phyloP scores from a whole-genome alignment of 805 yeast genomes.

The Diddensiella transvaalensis region DNA sequence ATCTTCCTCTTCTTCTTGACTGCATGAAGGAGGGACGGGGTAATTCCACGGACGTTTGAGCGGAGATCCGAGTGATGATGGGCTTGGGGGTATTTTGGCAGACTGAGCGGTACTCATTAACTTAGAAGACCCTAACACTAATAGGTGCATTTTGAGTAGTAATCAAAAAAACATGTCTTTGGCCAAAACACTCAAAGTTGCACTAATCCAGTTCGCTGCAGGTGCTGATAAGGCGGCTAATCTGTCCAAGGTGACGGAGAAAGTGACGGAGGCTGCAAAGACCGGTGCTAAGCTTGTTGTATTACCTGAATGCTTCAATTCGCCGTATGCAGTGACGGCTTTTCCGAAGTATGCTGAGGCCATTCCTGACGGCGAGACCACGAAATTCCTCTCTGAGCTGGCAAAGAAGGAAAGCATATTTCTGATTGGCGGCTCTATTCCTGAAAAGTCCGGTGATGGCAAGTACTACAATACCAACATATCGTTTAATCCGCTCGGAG shows the following conservation, averaged over 20 bases:
- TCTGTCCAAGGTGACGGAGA: conserved; percentile 60
- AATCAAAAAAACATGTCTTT: too few relatives aligned
- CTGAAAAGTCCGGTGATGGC: conserved; percentile 62
- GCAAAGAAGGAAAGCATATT: conserved; percentile 64
- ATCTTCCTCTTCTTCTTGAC: too few relatives aligned
- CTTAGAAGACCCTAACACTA: too few relatives aligned
- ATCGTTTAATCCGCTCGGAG: conserved; percentile 68
- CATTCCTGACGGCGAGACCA: conserved; percentile 69
- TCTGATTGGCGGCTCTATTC: conserved; percentile 89
- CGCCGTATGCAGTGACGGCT: conserved; percentile 86
- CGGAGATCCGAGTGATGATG: too few relatives aligned
- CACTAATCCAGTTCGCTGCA: conserved; percentile 78
- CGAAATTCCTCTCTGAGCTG: conserved; percentile 55
- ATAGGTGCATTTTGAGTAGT: too few relatives aligned
- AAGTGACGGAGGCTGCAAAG: conserved; percentile 64
- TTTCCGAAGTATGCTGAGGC: conserved; percentile 84
- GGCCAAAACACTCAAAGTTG: conserved; percentile 64
- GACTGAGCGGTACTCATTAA: too few relatives aligned
- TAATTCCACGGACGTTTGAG: too few relatives aligned
- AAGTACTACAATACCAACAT: conserved; percentile 69
- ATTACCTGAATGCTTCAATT: conserved; percentile 93
- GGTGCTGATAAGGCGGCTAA: conserved; percentile 80
- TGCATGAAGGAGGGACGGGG: too few relatives aligned
- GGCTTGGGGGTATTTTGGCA: too few relatives aligned
- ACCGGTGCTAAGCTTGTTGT: conserved; percentile 68